Evolutionary conservation across 176 grass and related monocot species (phyloP).

Genomic region (Otatea glauca): DNA sequence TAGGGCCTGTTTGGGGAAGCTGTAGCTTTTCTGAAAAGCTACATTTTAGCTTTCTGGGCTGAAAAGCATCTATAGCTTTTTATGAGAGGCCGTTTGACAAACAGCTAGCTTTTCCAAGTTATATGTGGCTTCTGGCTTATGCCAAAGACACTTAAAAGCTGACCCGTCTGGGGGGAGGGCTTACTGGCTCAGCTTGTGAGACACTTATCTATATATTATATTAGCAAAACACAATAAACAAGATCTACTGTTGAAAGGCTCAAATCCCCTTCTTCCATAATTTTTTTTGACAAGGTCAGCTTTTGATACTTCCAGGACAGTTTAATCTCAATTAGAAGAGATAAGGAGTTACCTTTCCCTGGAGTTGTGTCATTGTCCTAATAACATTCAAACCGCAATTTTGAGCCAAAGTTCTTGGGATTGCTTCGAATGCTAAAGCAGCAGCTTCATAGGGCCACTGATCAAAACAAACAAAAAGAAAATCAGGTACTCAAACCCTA

Average conservation of each 20-base stretch:
- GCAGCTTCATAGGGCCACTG: conserved; percentile 99
- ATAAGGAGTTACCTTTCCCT: conserved; percentile 71
- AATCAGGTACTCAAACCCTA: conserved; percentile 18
- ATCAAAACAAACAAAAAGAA: conserved; percentile 48
- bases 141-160: too few relatives aligned
- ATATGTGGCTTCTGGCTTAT: too few relatives aligned
- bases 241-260: not conserved
- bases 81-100: too few relatives aligned
- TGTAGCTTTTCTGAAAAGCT: too few relatives aligned
- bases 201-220: not conserved
- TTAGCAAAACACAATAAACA: conserved; percentile 3
- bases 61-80: too few relatives aligned
- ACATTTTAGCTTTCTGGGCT: too few relatives aligned
- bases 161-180: too few relatives aligned
- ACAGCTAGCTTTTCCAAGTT: too few relatives aligned
- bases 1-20: too few relatives aligned
- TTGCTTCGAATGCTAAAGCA: conserved; percentile 95
- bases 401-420: conserved; percentile 91
- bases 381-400: conserved; percentile 98
- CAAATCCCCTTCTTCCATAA: not conserved
- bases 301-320: conserved; percentile 4
- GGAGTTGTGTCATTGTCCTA: conserved; percentile 93
- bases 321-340: not conserved
- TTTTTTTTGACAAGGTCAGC: not conserved
- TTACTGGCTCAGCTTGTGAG: not conserved